Evolutionary conservation across 2,329 filamentous ascomycete species (phyloP).

Genomic region (Botrytis paeoniae): DNA sequence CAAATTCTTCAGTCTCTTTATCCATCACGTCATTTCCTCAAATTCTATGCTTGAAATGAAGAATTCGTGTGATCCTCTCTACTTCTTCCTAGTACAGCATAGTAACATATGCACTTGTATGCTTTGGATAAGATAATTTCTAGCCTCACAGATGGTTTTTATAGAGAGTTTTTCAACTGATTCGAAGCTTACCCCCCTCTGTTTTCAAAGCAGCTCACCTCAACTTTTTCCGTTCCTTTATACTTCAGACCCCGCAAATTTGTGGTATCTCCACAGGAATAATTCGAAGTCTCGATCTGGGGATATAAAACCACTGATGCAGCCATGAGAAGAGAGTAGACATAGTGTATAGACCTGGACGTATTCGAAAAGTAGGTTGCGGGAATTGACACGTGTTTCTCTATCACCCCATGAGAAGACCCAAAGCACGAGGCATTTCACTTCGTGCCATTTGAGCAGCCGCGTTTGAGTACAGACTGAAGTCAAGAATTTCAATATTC

Average conservation of each 20-base stretch:
- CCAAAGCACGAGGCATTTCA: accelerated
- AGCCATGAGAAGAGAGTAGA: neutral
- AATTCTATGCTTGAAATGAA: neutral
- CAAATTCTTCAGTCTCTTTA: too few relatives aligned
- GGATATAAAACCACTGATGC: neutral
- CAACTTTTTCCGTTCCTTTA: neutral
- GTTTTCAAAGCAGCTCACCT: neutral
- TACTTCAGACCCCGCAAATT: neutral
- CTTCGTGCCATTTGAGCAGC: neutral
- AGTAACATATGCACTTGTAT: accelerated
- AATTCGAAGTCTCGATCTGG: neutral
- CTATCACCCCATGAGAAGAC: neutral
- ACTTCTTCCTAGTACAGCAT: neutral
- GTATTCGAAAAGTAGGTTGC: too few relatives aligned
- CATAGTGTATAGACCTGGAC: neutral
- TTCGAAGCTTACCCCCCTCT: accelerated
- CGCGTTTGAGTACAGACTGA: neutral
- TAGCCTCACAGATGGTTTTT: neutral
- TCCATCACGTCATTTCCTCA: too few relatives aligned
- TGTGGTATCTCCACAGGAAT: neutral
- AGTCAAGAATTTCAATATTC: accelerated
- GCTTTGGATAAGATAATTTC: neutral
- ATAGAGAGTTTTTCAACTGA: neutral
- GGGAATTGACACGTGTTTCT: neutral
- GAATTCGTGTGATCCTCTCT: neutral